phyloP scores from a whole-genome alignment of 768 basidiomycete species.

The Amanita subjunquillea region DNA sequence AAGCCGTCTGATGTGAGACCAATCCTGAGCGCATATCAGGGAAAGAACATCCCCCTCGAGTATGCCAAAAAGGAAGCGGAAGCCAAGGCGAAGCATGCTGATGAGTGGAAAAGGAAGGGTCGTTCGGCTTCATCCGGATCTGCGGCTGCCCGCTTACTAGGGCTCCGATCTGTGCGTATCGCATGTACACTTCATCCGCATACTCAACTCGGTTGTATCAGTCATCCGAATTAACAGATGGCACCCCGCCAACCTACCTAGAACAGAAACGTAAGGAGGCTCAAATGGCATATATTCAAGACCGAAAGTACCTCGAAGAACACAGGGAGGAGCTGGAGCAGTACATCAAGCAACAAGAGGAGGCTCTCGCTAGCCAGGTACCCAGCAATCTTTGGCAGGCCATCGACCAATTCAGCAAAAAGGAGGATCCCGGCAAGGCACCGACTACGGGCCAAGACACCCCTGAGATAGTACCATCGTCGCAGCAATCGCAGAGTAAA shows the following conservation, averaged over 20 bases:
- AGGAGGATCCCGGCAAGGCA: conserved; percentile 1
- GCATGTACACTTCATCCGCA: background rate
- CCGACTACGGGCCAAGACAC: background rate
- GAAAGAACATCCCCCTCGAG: conserved; percentile 81
- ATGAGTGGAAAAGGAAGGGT: conserved; percentile 75
- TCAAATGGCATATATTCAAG: conserved; percentile 36
- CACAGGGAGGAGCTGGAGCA: conserved; percentile 36
- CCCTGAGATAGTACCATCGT: background rate
- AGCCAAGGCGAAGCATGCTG: conserved; percentile 64
- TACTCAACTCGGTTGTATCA: conserved; percentile 1
- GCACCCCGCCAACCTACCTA: conserved; percentile 38
- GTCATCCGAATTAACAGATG: conserved; percentile 15
- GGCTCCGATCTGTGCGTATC: conserved; percentile 19
- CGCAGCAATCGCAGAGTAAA: background rate
- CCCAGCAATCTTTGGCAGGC: conserved; percentile 41
- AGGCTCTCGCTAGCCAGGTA: conserved; percentile 30
- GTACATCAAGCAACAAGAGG: conserved; percentile 27
- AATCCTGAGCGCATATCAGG: conserved; percentile 74
- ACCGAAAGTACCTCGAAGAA: conserved; percentile 37
- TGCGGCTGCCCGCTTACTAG: conserved; percentile 31
- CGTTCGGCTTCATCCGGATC: conserved; percentile 19
- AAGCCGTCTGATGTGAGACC: conserved; percentile 81
- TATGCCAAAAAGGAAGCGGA: conserved; percentile 85
- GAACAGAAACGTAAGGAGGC: conserved; percentile 44
- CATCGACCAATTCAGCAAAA: conserved; percentile 19